Conservation (phyloP, 2,329 filamentous ascomycete genomes). For the Pestalotiopsis sp. region DNA sequence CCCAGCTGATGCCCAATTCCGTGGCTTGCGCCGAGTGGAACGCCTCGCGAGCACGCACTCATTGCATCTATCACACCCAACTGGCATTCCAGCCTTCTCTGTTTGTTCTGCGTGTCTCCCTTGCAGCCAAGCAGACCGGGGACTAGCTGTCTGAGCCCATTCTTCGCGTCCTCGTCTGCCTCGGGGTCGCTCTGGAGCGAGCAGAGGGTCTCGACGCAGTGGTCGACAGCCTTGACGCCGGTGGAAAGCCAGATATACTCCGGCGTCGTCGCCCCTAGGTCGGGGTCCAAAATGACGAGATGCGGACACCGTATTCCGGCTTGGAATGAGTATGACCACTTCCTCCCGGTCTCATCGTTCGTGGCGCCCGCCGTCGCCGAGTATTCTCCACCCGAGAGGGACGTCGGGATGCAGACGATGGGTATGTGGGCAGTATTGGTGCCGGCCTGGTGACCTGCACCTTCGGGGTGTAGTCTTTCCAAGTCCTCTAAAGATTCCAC, state of each 20-base stretch:
- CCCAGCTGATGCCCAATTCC: constrained; percentile 57
- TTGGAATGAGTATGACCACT: constrained; percentile 28
- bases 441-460: constrained; percentile 24
- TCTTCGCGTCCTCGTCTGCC: constrained; percentile 21
- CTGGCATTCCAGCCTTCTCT: constrained; percentile 49
- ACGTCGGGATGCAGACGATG: constrained; percentile 37
- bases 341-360: constrained; percentile 27
- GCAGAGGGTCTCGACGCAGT: constrained; percentile 34
- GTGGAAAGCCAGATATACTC: constrained; percentile 58
- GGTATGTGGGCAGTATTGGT: constrained; percentile 29
- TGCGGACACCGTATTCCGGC: constrained; percentile 42
- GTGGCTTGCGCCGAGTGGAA: constrained; percentile 51
- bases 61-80: constrained; percentile 56
- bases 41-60: constrained; percentile 41
- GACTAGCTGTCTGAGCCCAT: constrained; percentile 23
- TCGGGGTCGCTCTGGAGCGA: constrained; percentile 21
- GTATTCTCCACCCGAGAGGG: constrained; percentile 39
- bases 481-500: constrained; percentile 40
- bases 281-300: constrained; percentile 59
- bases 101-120: constrained; percentile 34
- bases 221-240: constrained; percentile 40
- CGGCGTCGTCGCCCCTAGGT: constrained; percentile 53
- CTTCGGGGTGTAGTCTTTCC: constrained; percentile 32
- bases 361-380: constrained; percentile 33
- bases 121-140: constrained; percentile 23